Conservation (phyloP, 805 yeast species). For the Cyberlindnera japonica region DNA sequence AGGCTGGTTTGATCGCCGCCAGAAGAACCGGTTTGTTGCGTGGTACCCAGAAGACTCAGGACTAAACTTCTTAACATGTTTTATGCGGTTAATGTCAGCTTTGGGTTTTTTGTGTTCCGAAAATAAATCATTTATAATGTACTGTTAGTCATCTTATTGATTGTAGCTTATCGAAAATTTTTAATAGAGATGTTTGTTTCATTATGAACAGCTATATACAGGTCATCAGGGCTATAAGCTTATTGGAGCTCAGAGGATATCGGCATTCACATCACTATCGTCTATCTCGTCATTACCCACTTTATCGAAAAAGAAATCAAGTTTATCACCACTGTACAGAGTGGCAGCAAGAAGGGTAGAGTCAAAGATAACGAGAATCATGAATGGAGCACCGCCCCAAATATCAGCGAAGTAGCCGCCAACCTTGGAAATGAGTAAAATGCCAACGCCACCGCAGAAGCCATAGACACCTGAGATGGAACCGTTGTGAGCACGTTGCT, state of each 20-base stretch:
- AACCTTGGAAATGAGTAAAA: conserved; percentile 50
- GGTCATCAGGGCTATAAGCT: too few relatives aligned
- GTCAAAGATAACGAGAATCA: conserved; percentile 45
- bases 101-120: conserved; percentile 27
- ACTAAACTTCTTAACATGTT: conserved; percentile 41
- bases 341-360: conserved; percentile 23
- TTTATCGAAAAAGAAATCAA: conserved; percentile 12
- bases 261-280: conserved; percentile 1
- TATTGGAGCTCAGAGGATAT: not conserved
- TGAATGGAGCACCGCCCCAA: conserved; percentile 58
- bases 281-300: not conserved
- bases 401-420: conserved; percentile 61
- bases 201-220: too few relatives aligned
- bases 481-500: conserved; percentile 48
- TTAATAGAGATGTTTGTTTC: too few relatives aligned
- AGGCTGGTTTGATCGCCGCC: conserved; percentile 99
- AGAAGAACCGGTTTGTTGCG: conserved; percentile 99
- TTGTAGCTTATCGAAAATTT: conserved; percentile 1
- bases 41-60: conserved; percentile 96
- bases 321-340: conserved; percentile 20
- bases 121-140: conserved; percentile 24
- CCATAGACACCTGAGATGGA: conserved; percentile 66
- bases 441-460: conserved; percentile 67
- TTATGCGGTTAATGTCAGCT: conserved; percentile 24
- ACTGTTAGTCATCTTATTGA: conserved; percentile 15